Conservation (phyloP, 1,139 yeast genomes). For the Hansenula anomala region DNA sequence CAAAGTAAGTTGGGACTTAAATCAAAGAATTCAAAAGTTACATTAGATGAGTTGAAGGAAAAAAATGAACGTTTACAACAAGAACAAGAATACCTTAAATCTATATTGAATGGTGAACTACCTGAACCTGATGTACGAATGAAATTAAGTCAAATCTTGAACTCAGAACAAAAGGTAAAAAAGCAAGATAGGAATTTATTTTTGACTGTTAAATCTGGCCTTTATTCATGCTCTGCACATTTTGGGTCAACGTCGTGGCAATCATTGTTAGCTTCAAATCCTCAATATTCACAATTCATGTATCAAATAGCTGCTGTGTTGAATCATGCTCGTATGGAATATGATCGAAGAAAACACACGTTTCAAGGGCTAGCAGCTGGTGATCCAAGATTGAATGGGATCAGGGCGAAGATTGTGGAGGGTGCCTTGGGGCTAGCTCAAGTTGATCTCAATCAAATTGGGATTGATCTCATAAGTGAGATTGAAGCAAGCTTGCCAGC, state of each 20-base stretch:
- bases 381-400: not conserved
- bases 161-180: not conserved
- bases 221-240: not conserved
- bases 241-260: not conserved
- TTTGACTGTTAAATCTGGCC: not conserved
- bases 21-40: slow-evolving; percentile 2
- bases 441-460: not conserved
- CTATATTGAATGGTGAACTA: not conserved
- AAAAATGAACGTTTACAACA: not conserved
- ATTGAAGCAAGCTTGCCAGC: not conserved
- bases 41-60: not conserved
- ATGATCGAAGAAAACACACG: not conserved
- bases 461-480: not conserved
- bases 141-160: not conserved
- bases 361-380: not conserved
- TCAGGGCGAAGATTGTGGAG: not conserved
- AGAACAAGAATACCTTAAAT: not conserved
- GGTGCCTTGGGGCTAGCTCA: not conserved
- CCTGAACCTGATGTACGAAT: not conserved
- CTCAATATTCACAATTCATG: not conserved
- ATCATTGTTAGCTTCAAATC: not conserved
- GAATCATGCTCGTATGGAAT: not conserved
- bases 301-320: not conserved
- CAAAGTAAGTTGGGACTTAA: slow-evolving; percentile 1
- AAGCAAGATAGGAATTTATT: not conserved